Conservation (phyloP, 345 rosid species). For the Gossypium raimondii region DNA sequence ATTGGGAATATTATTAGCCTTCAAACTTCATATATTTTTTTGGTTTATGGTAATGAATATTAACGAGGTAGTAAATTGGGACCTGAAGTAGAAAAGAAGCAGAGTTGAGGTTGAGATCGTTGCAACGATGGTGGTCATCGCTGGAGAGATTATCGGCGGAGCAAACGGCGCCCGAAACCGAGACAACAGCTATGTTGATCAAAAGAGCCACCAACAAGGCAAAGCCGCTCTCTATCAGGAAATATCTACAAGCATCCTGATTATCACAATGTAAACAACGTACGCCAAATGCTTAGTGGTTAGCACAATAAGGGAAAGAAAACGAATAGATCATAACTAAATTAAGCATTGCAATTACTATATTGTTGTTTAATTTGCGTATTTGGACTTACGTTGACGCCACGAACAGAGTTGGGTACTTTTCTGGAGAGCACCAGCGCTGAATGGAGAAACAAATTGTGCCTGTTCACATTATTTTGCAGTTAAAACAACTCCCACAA, state of each 20-base stretch:
- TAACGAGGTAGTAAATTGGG: not conserved
- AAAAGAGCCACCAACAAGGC: conserved; percentile 61
- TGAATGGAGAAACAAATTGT: conserved; percentile 48
- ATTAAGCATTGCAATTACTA: too few species aligned
- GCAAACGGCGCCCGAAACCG: conserved; percentile 60
- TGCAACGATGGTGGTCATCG: conserved; percentile 29
- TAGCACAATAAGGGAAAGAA: too few species aligned
- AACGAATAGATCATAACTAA: too few species aligned
- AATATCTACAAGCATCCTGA: conserved; percentile 60
- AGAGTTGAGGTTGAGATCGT: conserved; percentile 51
- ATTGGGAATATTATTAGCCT: not conserved
- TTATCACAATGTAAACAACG: too few species aligned
- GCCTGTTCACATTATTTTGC: conserved; percentile 23
- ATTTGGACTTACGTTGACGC: conserved; percentile 38
- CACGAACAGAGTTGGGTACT: conserved; percentile 43
- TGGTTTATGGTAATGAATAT: not conserved
- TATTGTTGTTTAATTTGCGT: not conserved
- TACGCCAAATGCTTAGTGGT: too few species aligned
- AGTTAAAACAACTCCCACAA: not conserved
- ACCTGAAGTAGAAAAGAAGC: conserved; percentile 80
- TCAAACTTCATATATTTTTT: not conserved
- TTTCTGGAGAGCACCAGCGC: conserved; percentile 46
- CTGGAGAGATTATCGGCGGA: conserved; percentile 24
- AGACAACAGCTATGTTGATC: conserved; percentile 52
- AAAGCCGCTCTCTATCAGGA: conserved; percentile 57